These are phyloP conservation scores for Medicago arabica DNA, from an alignment of 306 rosid genomes.

Conservation along the genomic window DNA sequence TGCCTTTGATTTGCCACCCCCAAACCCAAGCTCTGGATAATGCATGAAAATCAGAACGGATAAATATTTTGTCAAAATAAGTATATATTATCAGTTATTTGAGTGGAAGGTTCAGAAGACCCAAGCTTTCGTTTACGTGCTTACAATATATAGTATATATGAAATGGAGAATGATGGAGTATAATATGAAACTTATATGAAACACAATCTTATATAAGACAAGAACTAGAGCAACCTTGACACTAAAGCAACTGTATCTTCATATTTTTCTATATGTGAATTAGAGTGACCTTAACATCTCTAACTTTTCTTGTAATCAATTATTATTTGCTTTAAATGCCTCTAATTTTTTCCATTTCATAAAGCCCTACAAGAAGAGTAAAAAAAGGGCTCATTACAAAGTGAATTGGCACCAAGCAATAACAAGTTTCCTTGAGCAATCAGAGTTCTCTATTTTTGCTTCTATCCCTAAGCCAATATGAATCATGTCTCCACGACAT, in stretches of 20 bases:
- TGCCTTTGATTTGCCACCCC: constrained; percentile 92
- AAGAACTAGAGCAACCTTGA: neutral
- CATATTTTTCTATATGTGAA: neutral
- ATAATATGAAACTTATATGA: neutral
- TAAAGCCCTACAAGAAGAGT: neutral
- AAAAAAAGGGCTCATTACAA: neutral
- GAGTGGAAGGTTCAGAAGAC: constrained; percentile 31
- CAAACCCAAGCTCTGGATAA: constrained; percentile 89
- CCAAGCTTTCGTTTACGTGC: constrained; percentile 2
- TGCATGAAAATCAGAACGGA: constrained; percentile 48
- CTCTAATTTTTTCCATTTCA: neutral
- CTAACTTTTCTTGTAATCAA: neutral
- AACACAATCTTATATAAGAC: neutral
- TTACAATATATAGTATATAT: neutral
- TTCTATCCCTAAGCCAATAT: neutral
- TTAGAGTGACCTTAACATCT: neutral
- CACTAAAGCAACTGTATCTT: neutral
- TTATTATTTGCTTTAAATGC: neutral
- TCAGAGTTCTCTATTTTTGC: neutral
- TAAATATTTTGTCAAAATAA: constrained; percentile 40
- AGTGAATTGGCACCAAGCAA: neutral
- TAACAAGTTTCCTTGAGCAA: neutral
- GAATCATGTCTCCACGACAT: neutral
- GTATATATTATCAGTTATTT: constrained; percentile 30
- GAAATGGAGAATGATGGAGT: neutral